phyloP scores from a whole-genome alignment of 371 early-diverging fungal species.

The Zancudomyces culisetae region DNA sequence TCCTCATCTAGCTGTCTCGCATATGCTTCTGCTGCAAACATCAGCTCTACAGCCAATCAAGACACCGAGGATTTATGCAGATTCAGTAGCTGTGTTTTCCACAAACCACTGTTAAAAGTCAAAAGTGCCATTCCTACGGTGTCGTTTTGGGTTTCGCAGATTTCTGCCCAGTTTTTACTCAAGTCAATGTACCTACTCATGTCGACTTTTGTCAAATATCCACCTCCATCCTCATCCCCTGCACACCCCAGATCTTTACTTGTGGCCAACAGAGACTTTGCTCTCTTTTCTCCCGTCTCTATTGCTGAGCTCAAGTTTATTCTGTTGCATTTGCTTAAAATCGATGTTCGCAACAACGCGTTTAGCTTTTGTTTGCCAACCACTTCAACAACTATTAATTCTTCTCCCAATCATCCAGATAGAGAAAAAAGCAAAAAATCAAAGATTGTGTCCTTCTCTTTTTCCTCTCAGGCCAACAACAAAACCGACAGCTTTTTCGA shows the following conservation, averaged over 20 bases:
- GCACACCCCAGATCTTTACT: not conserved
- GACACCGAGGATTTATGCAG: not conserved
- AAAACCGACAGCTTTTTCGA: not conserved
- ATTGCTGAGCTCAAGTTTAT: not conserved
- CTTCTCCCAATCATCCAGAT: no score
- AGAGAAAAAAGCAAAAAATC: no score
- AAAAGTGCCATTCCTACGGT: not conserved
- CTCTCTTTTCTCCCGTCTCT: not conserved
- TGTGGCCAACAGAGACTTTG: not conserved
- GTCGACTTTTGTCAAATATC: not conserved
- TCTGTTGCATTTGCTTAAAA: not conserved
- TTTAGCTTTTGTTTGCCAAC: not conserved
- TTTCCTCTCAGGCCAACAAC: not conserved
- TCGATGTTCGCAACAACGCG: not conserved
- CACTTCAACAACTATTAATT: not conserved
- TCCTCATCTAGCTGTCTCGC: not conserved
- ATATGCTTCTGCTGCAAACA: not conserved
- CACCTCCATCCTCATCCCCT: not conserved
- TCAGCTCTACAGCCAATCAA: not conserved
- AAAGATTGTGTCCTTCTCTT: no score
- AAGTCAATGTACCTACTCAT: not conserved
- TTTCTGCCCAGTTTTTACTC: not conserved
- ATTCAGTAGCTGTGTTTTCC: not conserved
- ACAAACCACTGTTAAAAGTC: not conserved
- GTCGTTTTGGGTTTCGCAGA: conserved; percentile 1